Evolutionary conservation across 2,329 filamentous ascomycete species (phyloP).

Genomic region (Sporothrix dimorphospora): DNA sequence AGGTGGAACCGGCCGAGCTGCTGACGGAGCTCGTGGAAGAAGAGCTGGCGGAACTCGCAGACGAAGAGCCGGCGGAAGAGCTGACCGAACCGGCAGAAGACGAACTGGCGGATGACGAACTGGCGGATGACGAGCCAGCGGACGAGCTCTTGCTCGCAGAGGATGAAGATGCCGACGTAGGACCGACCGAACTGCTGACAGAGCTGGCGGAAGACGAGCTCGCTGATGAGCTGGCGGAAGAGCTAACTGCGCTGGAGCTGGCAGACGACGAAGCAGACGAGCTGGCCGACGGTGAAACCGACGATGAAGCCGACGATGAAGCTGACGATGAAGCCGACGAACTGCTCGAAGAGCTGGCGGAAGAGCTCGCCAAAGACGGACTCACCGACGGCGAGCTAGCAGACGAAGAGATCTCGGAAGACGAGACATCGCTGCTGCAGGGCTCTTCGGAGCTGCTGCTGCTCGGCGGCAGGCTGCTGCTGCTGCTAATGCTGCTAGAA

Average conservation of each 20-base stretch:
- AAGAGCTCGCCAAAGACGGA: background rate
- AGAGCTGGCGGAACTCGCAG: background rate
- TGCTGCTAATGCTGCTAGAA: background rate
- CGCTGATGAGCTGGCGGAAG: background rate
- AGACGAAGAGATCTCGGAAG: background rate
- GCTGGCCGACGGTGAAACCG: background rate
- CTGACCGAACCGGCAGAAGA: too few relatives aligned
- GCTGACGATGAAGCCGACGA: background rate
- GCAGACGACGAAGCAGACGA: background rate
- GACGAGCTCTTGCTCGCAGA: background rate
- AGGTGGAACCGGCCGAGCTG: background rate
- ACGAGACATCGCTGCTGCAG: background rate
- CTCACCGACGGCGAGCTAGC: background rate
- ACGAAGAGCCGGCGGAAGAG: slow-evolving; percentile 12
- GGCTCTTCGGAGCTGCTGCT: background rate
- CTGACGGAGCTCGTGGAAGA: background rate
- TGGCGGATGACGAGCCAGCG: background rate
- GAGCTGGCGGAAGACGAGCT: background rate
- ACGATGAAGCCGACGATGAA: background rate
- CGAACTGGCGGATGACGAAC: background rate
- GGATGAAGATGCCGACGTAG: background rate
- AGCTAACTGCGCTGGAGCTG: too few relatives aligned
- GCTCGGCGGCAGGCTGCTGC: background rate
- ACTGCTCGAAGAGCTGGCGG: background rate
- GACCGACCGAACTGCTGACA: background rate